Evolutionary conservation across 257 asterid species (phyloP), one percentile per base, ranked within the genome.

Genomic region (Perilla frutescens): DNA sequence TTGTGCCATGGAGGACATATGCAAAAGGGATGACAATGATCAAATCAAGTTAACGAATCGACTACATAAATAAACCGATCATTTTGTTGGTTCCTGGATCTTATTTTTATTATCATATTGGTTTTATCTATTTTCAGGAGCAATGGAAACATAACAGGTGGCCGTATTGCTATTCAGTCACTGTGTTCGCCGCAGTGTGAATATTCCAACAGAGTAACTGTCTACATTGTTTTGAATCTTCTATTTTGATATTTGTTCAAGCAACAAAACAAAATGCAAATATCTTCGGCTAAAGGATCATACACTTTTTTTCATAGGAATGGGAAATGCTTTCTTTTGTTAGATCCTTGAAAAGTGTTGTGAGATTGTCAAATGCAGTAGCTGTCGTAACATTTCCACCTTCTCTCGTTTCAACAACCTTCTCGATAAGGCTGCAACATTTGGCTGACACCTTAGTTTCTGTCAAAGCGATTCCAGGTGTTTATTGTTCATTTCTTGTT

Each of bases 151-250:
- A 66, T 84, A 73, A 70, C 75, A 45, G 81, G 89, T 7, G 89
- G 89, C 37, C 97, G 97, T 41, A 80, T 95, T 58, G 96, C 98
- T 74, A 83, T 95, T 79, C 97, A 90, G 80, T 95, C 98, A 37
- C 70, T 95, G 69, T 89, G 96, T 81, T 90, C 99, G 1, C 99
- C 98, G 20, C 96, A 90, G 41, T 90, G 99, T 62, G 94, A 90
- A 76, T 95, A 79, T 86, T 90, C 90, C 36, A 67, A 86, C 75
- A 83, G 80, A 86, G 99, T 91, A 63, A 71, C 79, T 71, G 7
- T 31, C 62, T 62, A 56, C 45, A 20, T 20, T 36, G 54, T 59
- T 74, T 26, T 41, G 6, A 58, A 48, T 61, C 63, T 40, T 7
- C n/a, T 47, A 50, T 47, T 12, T 41, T 56, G 10, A 58, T 44